Evolutionary conservation across 768 basidiomycete species (phyloP).

Genomic region (Hypsizygus marmoreus): DNA sequence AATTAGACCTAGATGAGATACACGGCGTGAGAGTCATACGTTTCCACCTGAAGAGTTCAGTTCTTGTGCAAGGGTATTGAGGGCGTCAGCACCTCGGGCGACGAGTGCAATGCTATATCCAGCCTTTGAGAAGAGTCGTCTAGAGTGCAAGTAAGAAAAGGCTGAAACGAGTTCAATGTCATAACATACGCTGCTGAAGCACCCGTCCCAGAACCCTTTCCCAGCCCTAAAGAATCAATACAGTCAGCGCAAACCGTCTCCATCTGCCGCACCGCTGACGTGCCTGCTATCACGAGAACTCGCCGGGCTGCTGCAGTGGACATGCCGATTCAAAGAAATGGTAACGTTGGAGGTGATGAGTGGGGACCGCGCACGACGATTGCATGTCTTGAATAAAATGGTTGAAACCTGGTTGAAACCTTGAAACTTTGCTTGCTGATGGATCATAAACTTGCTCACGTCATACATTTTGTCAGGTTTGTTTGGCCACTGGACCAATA

Average conservation of each 20-base stretch:
- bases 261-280: too few relatives aligned
- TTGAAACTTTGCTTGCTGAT: too few relatives aligned
- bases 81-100: slow-evolving; percentile 51
- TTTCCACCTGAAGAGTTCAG: slow-evolving; percentile 58
- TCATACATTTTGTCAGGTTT: too few relatives aligned
- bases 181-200: too few relatives aligned
- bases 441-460: too few relatives aligned
- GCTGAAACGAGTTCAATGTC: too few relatives aligned
- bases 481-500: too few relatives aligned
- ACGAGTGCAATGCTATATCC: slow-evolving; percentile 69
- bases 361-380: neutral
- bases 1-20: neutral
- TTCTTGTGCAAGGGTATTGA: slow-evolving; percentile 53
- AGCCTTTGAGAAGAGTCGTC: slow-evolving; percentile 57
- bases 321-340: slow-evolving; percentile 13
- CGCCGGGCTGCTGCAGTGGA: slow-evolving; percentile 40
- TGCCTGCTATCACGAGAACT: slow-evolving; percentile 61
- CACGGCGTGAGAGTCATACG: slow-evolving; percentile 36
- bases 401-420: too few relatives aligned
- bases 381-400: neutral
- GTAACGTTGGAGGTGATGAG: neutral
- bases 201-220: too few relatives aligned
- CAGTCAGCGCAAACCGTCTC: too few relatives aligned
- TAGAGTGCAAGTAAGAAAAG: slow-evolving; percentile 27
- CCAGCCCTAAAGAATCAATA: too few relatives aligned